Evolutionary conservation across 2,329 filamentous ascomycete species (phyloP), one percentile per base, ranked within the genome.

Genomic region (Sporothrix brasiliensis): DNA sequence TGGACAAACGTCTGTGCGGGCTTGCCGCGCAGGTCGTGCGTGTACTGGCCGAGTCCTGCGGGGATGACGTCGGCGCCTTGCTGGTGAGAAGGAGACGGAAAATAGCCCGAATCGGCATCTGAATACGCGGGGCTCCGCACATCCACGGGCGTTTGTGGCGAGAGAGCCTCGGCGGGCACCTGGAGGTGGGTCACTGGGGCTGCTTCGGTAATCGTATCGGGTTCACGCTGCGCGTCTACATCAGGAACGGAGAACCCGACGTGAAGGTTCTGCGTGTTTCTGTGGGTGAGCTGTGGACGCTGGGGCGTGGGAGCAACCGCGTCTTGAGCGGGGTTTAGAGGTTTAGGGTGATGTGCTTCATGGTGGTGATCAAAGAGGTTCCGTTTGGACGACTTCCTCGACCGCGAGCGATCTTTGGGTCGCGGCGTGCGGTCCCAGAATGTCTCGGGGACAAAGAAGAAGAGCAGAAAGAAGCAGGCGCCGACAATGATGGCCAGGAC

Each of bases 371-470:
- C 47, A 10, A 66, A 63, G 30, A 69, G 68, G 21, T 69, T 53
- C 24, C 21, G 68, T 16, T 41, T 69, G 56, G 68, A 69, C 14
- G 56, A 11, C 21, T 47, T 63, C 14, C 68, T 27, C 9, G 68
- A 69, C 21, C 68, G 68, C 1, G 56, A 69, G 4, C 68, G 68
- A 56, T 53, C 44, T 19, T 75, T 78, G 1, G 80, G 80, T 41
- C 79, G 71, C 1, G 94, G 93, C 2, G 91, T 90, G 63, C 94
- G 86, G 79, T 97, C 93, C 94, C 94, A 98, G 74, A 97, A 97
- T 0, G 93, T 97, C 80, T 98, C 94, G 0, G 94, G 94, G 0
- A 97, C 92, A 75, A 97, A 97, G 71, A 97, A 84, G 78, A 97
- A 97, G 1, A 98, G 84, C 2, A 97, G 81, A 24, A 87, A 78